These are phyloP conservation scores for Apiospora aurea DNA, from an alignment of 2,329 filamentous ascomycete genomes.

Conservation along the genomic window DNA sequence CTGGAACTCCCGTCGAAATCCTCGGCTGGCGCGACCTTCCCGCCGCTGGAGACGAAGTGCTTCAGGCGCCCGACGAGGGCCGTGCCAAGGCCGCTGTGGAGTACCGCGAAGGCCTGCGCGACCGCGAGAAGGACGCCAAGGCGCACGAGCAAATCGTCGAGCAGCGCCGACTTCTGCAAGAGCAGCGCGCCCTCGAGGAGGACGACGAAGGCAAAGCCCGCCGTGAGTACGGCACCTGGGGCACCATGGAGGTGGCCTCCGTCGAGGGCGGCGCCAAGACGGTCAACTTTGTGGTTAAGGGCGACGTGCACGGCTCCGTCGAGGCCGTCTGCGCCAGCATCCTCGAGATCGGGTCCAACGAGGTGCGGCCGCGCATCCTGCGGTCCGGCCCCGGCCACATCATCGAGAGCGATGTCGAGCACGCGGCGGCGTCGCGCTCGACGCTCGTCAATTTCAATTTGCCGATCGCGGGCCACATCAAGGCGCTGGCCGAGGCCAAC, in stretches of 20 bases:
- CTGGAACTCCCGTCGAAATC: conserved; percentile 89
- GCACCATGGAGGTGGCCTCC: conserved; percentile 41
- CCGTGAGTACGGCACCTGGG: conserved; percentile 39
- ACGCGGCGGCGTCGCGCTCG: conserved; percentile 78
- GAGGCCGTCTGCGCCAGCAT: conserved; percentile 87
- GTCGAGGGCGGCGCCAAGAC: conserved; percentile 55
- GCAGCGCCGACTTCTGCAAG: conserved; percentile 61
- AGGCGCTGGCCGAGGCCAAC: conserved; percentile 70
- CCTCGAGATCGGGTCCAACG: conserved; percentile 80
- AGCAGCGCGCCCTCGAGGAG: conserved; percentile 65
- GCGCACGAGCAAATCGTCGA: conserved; percentile 79
- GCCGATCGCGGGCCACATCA: conserved; percentile 70
- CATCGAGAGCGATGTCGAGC: conserved; percentile 86
- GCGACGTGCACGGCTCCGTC: conserved; percentile 90
- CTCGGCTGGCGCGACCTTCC: conserved; percentile 91
- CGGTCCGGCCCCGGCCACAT: conserved; percentile 80
- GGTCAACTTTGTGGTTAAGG: conserved; percentile 88
- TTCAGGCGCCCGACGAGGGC: conserved; percentile 82
- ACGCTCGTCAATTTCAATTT: conserved; percentile 89
- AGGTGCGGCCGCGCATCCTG: conserved; percentile 80
- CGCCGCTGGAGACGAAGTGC: conserved; percentile 82
- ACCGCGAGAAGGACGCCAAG: conserved; percentile 78
- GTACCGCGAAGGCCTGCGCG: conserved; percentile 75
- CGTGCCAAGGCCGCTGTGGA: conserved; percentile 80
- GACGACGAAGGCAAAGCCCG: conserved; percentile 31